A percentile compares a stretch with the other conserved stretches of the same genome.
phyloP scores from a whole-genome alignment of 768 basidiomycete species.

The Naganishia randhawae region DNA sequence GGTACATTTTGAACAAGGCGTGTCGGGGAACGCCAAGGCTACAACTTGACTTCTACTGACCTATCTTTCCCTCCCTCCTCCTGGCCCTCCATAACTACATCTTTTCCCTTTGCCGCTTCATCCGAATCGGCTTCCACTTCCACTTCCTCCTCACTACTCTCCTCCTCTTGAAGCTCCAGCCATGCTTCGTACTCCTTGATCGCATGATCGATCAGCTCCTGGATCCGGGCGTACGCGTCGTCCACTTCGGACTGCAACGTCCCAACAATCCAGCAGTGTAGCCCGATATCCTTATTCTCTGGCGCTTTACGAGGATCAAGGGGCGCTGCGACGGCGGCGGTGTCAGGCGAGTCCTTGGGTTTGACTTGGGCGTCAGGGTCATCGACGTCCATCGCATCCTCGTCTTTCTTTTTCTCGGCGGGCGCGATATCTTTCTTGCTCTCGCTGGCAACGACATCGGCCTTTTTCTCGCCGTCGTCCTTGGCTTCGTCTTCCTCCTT shows the following conservation, averaged over 20 bases:
- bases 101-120: neutral
- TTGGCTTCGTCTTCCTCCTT: constrained; percentile 19
- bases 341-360: no score
- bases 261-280: constrained; percentile 27
- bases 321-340: neutral
- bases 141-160: constrained; percentile 10
- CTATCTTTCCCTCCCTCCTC: neutral
- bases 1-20: neutral
- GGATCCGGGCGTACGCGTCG: neutral
- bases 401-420: neutral
- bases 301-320: constrained; percentile 11
- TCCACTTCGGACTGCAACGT: constrained; percentile 16
- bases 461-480: neutral
- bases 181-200: constrained; percentile 23
- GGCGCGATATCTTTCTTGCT: neutral
- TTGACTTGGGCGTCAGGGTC: neutral
- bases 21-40: neutral
- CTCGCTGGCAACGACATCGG: no score
- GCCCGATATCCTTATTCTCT: constrained; percentile 21
- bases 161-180: constrained; percentile 11
- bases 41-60: constrained; percentile 1
- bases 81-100: constrained; percentile 6
- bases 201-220: constrained; percentile 14
- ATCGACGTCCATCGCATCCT: constrained; percentile 23
- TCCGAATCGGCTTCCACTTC: neutral